Percentiles rank a stretch among this genome's conserved stretches.
phyloP scores from a whole-genome alignment of 495 filamentous ascomycete species.

The Aspergillus diversus region DNA sequence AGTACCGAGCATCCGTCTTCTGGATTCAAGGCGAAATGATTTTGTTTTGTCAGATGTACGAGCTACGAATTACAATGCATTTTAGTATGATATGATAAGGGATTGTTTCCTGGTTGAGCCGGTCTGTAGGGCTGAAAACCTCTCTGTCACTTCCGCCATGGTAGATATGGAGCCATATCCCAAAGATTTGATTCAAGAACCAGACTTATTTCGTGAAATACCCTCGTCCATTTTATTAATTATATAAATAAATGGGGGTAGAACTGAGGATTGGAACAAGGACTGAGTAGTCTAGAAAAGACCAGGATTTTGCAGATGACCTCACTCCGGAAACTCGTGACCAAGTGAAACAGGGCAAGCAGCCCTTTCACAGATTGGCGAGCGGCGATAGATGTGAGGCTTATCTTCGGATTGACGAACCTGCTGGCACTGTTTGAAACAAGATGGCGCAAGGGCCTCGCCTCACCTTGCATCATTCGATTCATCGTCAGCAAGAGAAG shows the following conservation, averaged over 20 bases:
- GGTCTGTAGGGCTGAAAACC: not conserved
- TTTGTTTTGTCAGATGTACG: conserved; percentile 19
- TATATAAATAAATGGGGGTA: not conserved
- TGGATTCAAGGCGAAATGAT: not conserved
- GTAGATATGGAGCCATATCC: too few relatives aligned
- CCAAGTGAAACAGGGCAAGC: not conserved
- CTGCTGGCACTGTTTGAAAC: not conserved
- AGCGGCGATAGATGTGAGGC: conserved; percentile 8
- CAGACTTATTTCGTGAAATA: too few relatives aligned
- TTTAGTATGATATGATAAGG: conserved; percentile 8
- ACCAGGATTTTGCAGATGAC: not conserved
- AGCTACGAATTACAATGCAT: conserved; percentile 24
- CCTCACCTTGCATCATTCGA: too few relatives aligned
- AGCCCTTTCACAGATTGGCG: not conserved
- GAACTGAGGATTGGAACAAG: not conserved
- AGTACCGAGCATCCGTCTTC: not conserved
- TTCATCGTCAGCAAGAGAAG: not conserved
- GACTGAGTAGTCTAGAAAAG: too few relatives aligned
- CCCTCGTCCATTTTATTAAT: too few relatives aligned
- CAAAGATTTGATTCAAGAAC: too few relatives aligned
- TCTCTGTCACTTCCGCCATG: too few relatives aligned
- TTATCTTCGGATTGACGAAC: not conserved
- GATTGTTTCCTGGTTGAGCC: not conserved
- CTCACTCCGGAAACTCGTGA: not conserved
- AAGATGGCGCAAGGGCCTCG: not conserved